A percentile compares a stretch with the other conserved stretches of the same genome.
Conservation (phyloP, 2,329 filamentous ascomycete species). For the Fusarium zealandicum region DNA sequence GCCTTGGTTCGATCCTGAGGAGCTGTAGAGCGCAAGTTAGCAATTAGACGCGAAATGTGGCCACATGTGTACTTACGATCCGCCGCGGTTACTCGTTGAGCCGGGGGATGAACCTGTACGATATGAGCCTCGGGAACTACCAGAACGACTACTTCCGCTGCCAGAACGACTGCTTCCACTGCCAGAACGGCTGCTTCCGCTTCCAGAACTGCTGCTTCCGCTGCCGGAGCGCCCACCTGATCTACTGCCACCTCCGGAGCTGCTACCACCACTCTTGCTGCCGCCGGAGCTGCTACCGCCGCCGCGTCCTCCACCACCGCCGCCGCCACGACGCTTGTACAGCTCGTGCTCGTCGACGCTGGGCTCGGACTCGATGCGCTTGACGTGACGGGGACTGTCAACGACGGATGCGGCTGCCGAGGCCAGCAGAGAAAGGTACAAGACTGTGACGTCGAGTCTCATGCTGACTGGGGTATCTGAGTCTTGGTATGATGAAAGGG, state of each 20-base stretch:
- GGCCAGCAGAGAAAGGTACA: conserved; percentile 42
- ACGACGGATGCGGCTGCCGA: conserved; percentile 39
- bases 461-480: conserved; percentile 36
- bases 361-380: conserved; percentile 35
- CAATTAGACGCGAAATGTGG: background rate
- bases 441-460: conserved; percentile 44
- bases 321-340: conserved; percentile 68
- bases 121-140: conserved; percentile 30
- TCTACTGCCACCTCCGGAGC: conserved; percentile 10
- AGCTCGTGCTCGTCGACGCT: conserved; percentile 52
- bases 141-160: background rate
- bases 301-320: conserved; percentile 58
- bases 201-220: too few relatives aligned
- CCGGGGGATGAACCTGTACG: conserved; percentile 26
- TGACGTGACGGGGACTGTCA: conserved; percentile 34
- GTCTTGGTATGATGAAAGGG: conserved; percentile 2
- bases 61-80: conserved; percentile 10
- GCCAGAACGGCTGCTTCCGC: conserved; percentile 2
- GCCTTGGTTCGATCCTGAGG: conserved; percentile 47
- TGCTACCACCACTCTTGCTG: conserved; percentile 6
- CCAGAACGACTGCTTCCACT: background rate
- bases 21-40: conserved; percentile 7
- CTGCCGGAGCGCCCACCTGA: background rate
- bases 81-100: conserved; percentile 1
- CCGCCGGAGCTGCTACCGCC: conserved; percentile 27